Base-by-base conservation (phyloP, 495 filamentous ascomycete genomes). In the Letharia lupina region DNA sequence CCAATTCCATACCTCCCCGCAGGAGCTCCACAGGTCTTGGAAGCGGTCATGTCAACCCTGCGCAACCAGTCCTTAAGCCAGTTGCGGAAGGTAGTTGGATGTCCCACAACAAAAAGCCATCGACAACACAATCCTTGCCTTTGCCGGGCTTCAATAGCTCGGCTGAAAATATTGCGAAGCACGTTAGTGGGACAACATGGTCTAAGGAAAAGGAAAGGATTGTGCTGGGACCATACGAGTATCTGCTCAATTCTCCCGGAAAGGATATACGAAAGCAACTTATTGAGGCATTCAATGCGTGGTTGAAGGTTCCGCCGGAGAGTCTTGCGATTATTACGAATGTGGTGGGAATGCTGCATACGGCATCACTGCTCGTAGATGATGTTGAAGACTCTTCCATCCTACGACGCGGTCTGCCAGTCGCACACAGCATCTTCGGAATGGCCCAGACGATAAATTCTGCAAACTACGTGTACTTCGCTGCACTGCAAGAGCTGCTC, bases 381-480 rank as follows among this genome's bases (percentile, higher is more conserved):
- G 94, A 95, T 74, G 91, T 93, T 20, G 89, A 95, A 77, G 91
- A 99, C 77, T 86, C 80, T 62, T 95, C 91, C 8, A 70, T 86
- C 58, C 86, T 99, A 35, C 87, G 94, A 31, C 87, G 94, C 66
- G 95, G 94, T 37, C 80, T 92, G 44, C 94, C 94, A 12, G 94
- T 97, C 44, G 91, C 94, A 2, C 92, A 99, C 77, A 86, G 81
- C 73, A 98, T 99, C 68, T 99, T 96, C 72, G 94, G 94, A 66
- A 89, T 90, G 1, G 90, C 94, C 7, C 94, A 98, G 74, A 96
- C 95, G 48, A 96, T 98, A 75, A 98, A 98, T 78, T 90, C 87
- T 31, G 91, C 93, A 61, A 98, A 98, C 78, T 98, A 98, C 74
- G 85, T 96, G 63, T 98, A 98, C 79, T 98, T 98, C 72, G 82